Percentiles rank a stretch among this genome's conserved stretches.
Evolutionary conservation across 2,329 filamentous ascomycete species (phyloP).

Genomic region (Trichoderma koningiopsis): DNA sequence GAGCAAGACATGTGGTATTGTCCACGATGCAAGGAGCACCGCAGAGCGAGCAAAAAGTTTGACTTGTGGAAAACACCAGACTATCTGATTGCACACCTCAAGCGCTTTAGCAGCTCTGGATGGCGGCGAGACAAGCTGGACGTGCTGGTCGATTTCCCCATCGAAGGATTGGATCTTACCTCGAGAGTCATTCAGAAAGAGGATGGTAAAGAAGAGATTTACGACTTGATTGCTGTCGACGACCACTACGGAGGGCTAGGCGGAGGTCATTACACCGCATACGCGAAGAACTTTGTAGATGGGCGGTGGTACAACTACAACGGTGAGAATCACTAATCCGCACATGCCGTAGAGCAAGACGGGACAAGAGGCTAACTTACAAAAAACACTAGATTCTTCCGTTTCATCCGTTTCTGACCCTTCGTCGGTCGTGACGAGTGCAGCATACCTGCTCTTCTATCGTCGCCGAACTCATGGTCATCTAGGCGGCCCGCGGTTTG

Average conservation of each 20-base stretch:
- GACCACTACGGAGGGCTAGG: constrained; percentile 93
- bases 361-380: constrained; percentile 43
- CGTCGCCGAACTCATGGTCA: constrained; percentile 76
- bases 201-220: constrained; percentile 78
- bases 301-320: constrained; percentile 96
- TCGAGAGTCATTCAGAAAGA: constrained; percentile 78
- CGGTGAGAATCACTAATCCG: constrained; percentile 58
- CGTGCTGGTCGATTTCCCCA: constrained; percentile 85
- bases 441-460: constrained; percentile 95
- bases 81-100: constrained; percentile 91
- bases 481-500: constrained; percentile 77
- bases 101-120: constrained; percentile 86
- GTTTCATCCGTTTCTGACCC: constrained; percentile 65
- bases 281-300: constrained; percentile 88
- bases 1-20: constrained; percentile 99
- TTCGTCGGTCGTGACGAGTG: constrained; percentile 66
- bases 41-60: constrained; percentile 91
- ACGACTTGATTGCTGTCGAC: constrained; percentile 93
- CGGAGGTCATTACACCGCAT: constrained; percentile 95
- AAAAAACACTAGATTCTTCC: constrained; percentile 65
- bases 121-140: constrained; percentile 89
- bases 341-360: not conserved
- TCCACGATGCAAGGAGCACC: constrained; percentile 90
- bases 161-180: constrained; percentile 82
- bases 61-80: constrained; percentile 97